Base-by-base conservation (phyloP, 2,329 filamentous ascomycete genomes). In the Talaromyces sp. region DNA sequence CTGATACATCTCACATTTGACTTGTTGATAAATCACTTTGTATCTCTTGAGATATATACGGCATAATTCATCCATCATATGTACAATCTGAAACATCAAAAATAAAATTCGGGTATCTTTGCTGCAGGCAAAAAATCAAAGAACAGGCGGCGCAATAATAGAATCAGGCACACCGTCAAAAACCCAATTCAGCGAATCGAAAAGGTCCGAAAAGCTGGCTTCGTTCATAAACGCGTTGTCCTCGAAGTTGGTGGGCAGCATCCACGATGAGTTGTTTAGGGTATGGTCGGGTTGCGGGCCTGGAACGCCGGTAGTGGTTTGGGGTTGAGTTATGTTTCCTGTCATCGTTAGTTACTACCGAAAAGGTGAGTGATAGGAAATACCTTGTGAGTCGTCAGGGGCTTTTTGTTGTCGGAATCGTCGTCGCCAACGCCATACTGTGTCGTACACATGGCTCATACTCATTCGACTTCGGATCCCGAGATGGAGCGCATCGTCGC, bases 131-230 rank as follows among this genome's bases (percentile, higher is more conserved):
- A 37, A 17, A 3, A n/a, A 45, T 61, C 70, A 78, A 57, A 78
- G 70, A 58, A 76, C 69, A 17, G 74, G 73, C 10, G 76, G 75
- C n/a, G 73, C 75, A 47, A 74, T 73, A 65, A 78, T 77, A 11
- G 74, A 91, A 74, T 93, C 90, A 63, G 94, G 83, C 45, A 93
- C 85, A 17, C 91, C 91, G 74, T 97, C 93, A 70, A 97, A 83
- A 81, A 96, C 93, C 93, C 93, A 97, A 74, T 93, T 91, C 69
- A 96, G 86, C 0, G 93, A 91, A 77, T 96, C 92, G 74, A 96
- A 96, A 67, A 95, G 91, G 66, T 90, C 85, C 49, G 85, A 86
- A 67, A 91, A 89, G 69, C 84, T 83, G 66, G 80, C 72, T 61
- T 78, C 77, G 35, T 72, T 75, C 66, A 78, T 76, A 41, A 78